phyloP scores from a whole-genome alignment of 139 green algal genomes.

The Closterium sp. region DNA sequence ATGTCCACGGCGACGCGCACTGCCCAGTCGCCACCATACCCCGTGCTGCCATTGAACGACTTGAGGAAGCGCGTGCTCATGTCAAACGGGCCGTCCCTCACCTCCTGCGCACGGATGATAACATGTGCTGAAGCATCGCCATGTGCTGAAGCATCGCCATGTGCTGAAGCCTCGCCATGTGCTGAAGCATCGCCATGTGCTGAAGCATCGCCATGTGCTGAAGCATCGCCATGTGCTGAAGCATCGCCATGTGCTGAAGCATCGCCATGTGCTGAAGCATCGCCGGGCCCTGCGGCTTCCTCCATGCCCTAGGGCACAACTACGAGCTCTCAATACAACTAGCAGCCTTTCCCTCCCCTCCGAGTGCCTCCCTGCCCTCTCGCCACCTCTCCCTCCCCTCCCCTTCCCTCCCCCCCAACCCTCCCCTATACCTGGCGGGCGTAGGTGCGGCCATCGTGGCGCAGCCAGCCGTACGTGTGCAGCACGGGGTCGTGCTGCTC shows the following conservation, averaged over 20 bases:
- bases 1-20: slow-evolving; percentile 38
- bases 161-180: too few relatives aligned
- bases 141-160: too few relatives aligned
- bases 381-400: background rate
- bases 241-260: too few relatives aligned
- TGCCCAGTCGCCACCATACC: slow-evolving; percentile 63
- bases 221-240: too few relatives aligned
- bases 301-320: too few relatives aligned
- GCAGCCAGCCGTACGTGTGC: slow-evolving; percentile 46
- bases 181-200: too few relatives aligned
- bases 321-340: too few relatives aligned
- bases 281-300: too few relatives aligned
- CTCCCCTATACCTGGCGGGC: slow-evolving; percentile 62
- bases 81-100: slow-evolving; percentile 10
- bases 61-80: slow-evolving; percentile 31
- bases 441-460: slow-evolving; percentile 79
- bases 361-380: background rate
- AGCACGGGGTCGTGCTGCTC: slow-evolving; percentile 55
- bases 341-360: background rate
- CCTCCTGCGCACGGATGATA: slow-evolving; percentile 13
- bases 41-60: slow-evolving; percentile 8
- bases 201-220: too few relatives aligned
- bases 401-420: background rate
- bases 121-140: background rate
- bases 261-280: too few relatives aligned